These are phyloP conservation scores for Coccomyxa subellipsoidea DNA, from an alignment of 163 green algal species.

Conservation along the genomic window DNA sequence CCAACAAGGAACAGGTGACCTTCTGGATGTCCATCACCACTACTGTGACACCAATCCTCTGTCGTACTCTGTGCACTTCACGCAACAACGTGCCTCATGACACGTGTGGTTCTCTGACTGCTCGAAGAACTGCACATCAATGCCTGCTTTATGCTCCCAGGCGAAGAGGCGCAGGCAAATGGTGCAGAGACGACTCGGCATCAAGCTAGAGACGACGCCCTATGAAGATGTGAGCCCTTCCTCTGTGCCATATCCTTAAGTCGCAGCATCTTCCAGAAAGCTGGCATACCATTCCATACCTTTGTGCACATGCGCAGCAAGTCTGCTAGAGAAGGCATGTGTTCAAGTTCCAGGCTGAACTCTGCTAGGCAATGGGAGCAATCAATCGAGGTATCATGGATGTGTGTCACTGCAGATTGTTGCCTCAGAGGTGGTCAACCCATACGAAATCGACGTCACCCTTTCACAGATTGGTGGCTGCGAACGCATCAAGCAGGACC, in stretches of 20 bases:
- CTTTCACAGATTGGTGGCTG: conserved; percentile 67
- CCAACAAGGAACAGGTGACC: not conserved
- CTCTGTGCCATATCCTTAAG: not conserved
- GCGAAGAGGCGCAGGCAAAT: not conserved
- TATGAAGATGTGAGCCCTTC: conserved; percentile 1
- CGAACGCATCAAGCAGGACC: conserved; percentile 40
- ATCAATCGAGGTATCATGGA: not conserved
- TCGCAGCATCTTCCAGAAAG: not conserved
- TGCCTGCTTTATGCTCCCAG: not conserved
- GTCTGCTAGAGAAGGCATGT: not conserved
- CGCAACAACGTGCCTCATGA: not conserved
- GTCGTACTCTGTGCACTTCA: not conserved
- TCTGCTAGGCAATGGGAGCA: not conserved
- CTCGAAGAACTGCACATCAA: not conserved
- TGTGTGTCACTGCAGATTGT: conserved; percentile 19
- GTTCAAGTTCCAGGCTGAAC: not conserved
- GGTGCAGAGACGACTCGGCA: not conserved
- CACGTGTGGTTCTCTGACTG: not conserved
- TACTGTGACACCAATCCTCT: too few relatives aligned
- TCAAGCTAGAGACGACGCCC: not conserved
- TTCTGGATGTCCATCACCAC: not conserved
- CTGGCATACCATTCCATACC: not conserved
- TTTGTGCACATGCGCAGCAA: not conserved
- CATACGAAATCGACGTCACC: conserved; percentile 61
- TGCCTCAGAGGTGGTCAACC: conserved; percentile 75